Evolutionary conservation across 306 rosid species (phyloP).

Genomic region (Rosa rugosa): DNA sequence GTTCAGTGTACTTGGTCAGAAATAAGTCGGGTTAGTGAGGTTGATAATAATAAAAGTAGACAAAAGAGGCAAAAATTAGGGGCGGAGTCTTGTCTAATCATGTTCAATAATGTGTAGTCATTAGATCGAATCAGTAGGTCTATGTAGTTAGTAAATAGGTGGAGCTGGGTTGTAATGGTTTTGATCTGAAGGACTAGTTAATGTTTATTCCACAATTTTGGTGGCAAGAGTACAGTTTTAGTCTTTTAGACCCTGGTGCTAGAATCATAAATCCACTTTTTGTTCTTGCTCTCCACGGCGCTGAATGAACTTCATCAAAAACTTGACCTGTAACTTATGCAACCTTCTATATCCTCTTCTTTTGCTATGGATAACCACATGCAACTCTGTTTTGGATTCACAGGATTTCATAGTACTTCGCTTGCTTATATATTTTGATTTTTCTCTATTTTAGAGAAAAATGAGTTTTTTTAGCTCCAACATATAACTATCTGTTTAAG

Average conservation of each 20-base stretch:
- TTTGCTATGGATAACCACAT: neutral
- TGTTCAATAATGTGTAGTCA: conserved; percentile 41
- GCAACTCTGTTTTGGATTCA: neutral
- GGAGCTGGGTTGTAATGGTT: conserved; percentile 38
- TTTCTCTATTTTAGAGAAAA: no score
- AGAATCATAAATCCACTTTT: conserved; percentile 12
- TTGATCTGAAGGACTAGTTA: conserved; percentile 1
- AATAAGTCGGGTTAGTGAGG: conserved; percentile 39
- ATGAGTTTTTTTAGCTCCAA: no score
- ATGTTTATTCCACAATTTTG: conserved; percentile 38
- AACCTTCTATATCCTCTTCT: neutral
- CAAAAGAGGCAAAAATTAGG: conserved; percentile 27
- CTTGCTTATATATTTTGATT: no score
- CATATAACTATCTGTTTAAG: no score
- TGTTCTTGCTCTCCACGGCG: neutral
- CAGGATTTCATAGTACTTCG: neutral
- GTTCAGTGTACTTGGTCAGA: conserved; percentile 27
- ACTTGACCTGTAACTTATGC: neutral
- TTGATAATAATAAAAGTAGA: conserved; percentile 34
- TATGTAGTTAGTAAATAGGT: conserved; percentile 38
- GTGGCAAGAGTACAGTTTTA: conserved; percentile 37
- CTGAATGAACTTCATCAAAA: neutral
- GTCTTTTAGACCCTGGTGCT: conserved; percentile 10
- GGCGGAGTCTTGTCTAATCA: conserved; percentile 33
- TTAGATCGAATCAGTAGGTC: conserved; percentile 28